Percentiles rank a stretch among this genome's conserved stretches.
Evolutionary conservation across 2,329 filamentous ascomycete species (phyloP).

Genomic region (Helicocarpus griseus): DNA sequence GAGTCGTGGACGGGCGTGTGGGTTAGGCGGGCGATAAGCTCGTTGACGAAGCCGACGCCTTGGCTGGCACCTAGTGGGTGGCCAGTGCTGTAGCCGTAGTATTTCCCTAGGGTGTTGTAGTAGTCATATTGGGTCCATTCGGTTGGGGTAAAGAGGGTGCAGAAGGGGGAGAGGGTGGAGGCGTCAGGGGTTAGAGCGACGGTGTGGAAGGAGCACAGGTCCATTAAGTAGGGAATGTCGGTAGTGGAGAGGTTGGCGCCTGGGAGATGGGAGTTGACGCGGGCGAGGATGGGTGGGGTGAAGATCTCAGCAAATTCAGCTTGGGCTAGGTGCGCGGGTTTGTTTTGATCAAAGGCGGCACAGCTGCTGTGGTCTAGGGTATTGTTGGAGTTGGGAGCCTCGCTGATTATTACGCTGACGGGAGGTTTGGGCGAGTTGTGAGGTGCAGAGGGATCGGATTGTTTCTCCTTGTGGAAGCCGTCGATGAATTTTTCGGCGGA

Average conservation of each 20-base stretch:
- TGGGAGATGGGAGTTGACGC: conserved; percentile 59
- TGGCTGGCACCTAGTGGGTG: conserved; percentile 73
- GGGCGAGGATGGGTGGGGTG: conserved; percentile 54
- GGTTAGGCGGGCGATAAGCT: conserved; percentile 74
- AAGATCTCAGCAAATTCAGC: conserved; percentile 54
- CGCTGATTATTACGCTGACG: conserved; percentile 58
- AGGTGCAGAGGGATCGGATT: conserved; percentile 29
- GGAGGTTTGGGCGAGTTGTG: conserved; percentile 41
- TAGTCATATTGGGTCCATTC: conserved; percentile 80
- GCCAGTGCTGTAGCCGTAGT: conserved; percentile 69
- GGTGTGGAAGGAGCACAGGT: conserved; percentile 77
- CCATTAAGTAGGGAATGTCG: conserved; percentile 69
- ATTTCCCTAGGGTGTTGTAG: conserved; percentile 69
- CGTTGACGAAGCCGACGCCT: conserved; percentile 79
- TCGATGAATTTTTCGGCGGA: conserved; percentile 67
- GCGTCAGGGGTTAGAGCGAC: conserved; percentile 49
- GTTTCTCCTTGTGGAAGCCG: conserved; percentile 57
- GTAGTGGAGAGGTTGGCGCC: conserved; percentile 54
- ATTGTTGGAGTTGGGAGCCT: conserved; percentile 62
- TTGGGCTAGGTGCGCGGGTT: conserved; percentile 44
- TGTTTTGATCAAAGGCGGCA: conserved; percentile 56
- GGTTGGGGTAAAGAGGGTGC: conserved; percentile 57
- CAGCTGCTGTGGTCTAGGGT: conserved; percentile 69
- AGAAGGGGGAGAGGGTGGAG: conserved; percentile 58
- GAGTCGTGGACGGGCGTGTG: conserved; percentile 56